These are phyloP conservation scores for Mycena citricolor DNA, from an alignment of 1,284 basidiomycete species.

Conservation along the genomic window DNA sequence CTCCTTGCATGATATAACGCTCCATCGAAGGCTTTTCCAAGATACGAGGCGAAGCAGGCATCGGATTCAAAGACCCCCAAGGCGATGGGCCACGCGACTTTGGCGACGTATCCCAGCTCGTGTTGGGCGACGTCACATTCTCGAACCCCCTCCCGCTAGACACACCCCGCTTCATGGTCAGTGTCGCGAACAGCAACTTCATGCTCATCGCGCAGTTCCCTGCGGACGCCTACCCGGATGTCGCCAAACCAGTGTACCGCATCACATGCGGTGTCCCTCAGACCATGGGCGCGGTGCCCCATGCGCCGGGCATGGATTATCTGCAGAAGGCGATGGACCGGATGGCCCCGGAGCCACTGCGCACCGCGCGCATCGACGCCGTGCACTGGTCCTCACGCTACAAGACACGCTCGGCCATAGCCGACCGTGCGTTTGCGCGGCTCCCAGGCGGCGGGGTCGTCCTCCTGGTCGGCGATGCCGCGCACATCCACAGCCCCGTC, in stretches of 20 bases:
- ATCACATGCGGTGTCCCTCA: conserved; percentile 31
- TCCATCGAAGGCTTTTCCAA: conserved; percentile 10
- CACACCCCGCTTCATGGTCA: conserved; percentile 13
- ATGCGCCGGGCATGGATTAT: conserved; percentile 31
- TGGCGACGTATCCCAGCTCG: conserved; percentile 31
- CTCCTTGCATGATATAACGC: not conserved
- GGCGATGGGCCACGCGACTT: conserved; percentile 26
- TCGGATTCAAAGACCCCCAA: conserved; percentile 37
- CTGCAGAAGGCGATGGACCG: conserved; percentile 35
- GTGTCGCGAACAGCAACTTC: conserved; percentile 23
- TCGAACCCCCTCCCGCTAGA: conserved; percentile 25
- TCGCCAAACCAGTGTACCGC: conserved; percentile 27
- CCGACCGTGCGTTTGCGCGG: conserved; percentile 34
- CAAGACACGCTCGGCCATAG: conserved; percentile 37
- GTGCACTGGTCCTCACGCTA: conserved; percentile 38
- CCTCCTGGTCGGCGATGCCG: conserved; percentile 43
- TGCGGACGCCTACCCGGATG: conserved; percentile 2
- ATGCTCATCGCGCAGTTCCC: conserved; percentile 31
- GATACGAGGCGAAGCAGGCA: conserved; percentile 35
- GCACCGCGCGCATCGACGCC: conserved; percentile 31
- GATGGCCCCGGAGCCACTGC: too few relatives aligned
- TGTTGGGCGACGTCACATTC: conserved; percentile 37
- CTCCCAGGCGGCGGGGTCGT: conserved; percentile 30
- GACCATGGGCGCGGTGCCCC: conserved; percentile 31
- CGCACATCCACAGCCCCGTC: conserved; percentile 44